phyloP scores from a whole-genome alignment of 495 filamentous ascomycete species.

The Neurospora sp. region DNA sequence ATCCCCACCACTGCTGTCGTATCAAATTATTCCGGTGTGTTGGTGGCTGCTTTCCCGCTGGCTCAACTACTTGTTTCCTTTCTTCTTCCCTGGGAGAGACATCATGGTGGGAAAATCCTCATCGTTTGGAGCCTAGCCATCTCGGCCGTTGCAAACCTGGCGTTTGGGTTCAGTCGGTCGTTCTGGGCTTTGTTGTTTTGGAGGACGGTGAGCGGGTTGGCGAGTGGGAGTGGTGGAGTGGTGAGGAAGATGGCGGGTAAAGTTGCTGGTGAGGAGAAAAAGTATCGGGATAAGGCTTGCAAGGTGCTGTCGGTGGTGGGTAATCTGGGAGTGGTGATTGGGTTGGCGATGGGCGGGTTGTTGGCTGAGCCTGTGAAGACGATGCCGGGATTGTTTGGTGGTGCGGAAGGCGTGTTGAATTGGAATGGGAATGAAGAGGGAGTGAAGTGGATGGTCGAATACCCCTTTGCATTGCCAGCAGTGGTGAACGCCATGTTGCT shows the following conservation, averaged over 20 bases:
- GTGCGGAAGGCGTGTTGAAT: slow-evolving; percentile 33
- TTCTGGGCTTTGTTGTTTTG: slow-evolving; percentile 61
- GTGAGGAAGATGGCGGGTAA: slow-evolving; percentile 62
- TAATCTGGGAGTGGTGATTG: slow-evolving; percentile 57
- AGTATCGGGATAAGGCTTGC: slow-evolving; percentile 66
- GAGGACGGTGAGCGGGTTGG: slow-evolving; percentile 54
- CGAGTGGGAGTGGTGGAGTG: slow-evolving; percentile 70
- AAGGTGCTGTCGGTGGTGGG: slow-evolving; percentile 73
- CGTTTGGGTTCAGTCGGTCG: slow-evolving; percentile 63
- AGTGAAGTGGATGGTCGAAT: slow-evolving; percentile 12
- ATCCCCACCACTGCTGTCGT: neutral
- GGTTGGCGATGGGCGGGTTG: slow-evolving; percentile 49
- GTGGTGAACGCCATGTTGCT: neutral
- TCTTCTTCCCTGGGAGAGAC: slow-evolving; percentile 42
- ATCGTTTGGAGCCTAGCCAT: slow-evolving; percentile 61
- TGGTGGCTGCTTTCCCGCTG: slow-evolving; percentile 6
- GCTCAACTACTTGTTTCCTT: slow-evolving; percentile 45
- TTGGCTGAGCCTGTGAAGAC: slow-evolving; percentile 61
- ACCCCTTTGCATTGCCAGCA: slow-evolving; percentile 4
- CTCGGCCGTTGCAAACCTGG: slow-evolving; percentile 56
- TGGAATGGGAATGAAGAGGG: slow-evolving; percentile 18
- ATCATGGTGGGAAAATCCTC: slow-evolving; percentile 58
- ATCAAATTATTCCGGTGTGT: slow-evolving; percentile 2
- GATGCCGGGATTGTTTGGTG: slow-evolving; percentile 60
- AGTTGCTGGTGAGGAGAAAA: slow-evolving; percentile 43